Conservation (phyloP, 2,329 filamentous ascomycete species). For the Sporothrix phasma region DNA sequence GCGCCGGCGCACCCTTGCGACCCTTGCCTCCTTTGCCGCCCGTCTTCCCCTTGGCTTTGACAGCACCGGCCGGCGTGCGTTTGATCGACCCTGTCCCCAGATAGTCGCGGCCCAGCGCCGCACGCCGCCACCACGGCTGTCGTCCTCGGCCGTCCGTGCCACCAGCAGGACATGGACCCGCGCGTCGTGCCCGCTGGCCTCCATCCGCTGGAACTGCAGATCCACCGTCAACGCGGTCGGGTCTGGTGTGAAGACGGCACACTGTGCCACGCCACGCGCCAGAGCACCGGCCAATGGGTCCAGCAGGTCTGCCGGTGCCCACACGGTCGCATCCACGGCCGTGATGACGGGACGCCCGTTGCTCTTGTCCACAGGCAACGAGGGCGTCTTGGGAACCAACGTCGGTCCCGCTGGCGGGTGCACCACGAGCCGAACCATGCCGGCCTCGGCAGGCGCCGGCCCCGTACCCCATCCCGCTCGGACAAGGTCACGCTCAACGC, state of each 20-base stretch:
- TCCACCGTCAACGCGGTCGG: neutral
- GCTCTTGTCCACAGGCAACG: neutral
- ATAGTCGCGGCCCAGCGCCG: constrained; percentile 36
- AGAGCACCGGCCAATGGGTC: constrained; percentile 33
- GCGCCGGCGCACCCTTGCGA: neutral
- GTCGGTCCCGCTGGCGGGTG: constrained; percentile 23
- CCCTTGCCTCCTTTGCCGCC: neutral
- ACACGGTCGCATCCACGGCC: constrained; percentile 40
- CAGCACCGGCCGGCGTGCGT: neutral
- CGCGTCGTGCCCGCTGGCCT: constrained; percentile 42
- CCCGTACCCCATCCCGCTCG: constrained; percentile 44
- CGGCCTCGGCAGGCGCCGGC: constrained; percentile 26
- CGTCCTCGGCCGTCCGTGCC: constrained; percentile 35
- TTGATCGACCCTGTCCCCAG: constrained; percentile 14
- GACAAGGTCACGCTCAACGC: constrained; percentile 35
- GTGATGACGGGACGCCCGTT: constrained; percentile 24
- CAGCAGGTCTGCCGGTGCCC: constrained; percentile 38
- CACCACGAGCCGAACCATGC: constrained; percentile 38
- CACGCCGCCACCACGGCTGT: neutral
- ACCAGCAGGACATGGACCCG: constrained; percentile 49
- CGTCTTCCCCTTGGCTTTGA: constrained; percentile 11
- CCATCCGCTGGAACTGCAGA: constrained; percentile 36
- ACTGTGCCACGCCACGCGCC: constrained; percentile 22
- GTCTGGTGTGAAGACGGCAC: neutral
- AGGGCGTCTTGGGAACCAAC: constrained; percentile 1